Conservation (phyloP, 805 yeast species). For the Ogataea minuta region DNA sequence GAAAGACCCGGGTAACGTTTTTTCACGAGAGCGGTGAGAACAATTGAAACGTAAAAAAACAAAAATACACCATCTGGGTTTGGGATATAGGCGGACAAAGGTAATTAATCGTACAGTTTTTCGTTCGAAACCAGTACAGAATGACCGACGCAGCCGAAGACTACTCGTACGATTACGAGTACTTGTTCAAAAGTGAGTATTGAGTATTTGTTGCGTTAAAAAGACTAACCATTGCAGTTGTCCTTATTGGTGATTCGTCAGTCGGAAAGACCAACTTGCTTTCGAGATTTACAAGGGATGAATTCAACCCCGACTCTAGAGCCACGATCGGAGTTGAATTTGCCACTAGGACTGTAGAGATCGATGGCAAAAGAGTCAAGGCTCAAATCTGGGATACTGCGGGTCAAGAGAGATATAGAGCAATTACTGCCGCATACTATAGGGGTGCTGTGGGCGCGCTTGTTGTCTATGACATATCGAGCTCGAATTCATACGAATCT, state of each 20-base stretch:
- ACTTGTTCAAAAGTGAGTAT: constrained; percentile 69
- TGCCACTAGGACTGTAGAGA: constrained; percentile 91
- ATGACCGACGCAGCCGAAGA: constrained; percentile 56
- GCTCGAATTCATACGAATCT: constrained; percentile 80
- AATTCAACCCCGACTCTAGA: constrained; percentile 89
- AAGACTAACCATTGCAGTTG: constrained; percentile 48
- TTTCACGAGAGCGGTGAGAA: constrained; percentile 4
- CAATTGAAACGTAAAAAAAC: constrained; percentile 11
- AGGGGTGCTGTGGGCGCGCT: constrained; percentile 98
- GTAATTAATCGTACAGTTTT: background rate
- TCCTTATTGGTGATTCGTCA: constrained; percentile 94
- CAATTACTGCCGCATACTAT: constrained; percentile 95
- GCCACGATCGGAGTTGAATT: constrained; percentile 98
- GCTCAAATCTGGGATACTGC: constrained; percentile 99
- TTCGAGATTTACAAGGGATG: constrained; percentile 92
- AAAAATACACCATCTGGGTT: constrained; percentile 5
- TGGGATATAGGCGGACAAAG: constrained; percentile 1
- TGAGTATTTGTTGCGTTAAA: background rate
- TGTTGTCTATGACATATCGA: constrained; percentile 92
- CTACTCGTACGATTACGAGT: constrained; percentile 81
- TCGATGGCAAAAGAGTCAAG: constrained; percentile 79
- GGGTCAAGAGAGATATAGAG: constrained; percentile 97
- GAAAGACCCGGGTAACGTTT: constrained; percentile 12
- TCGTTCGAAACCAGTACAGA: constrained; percentile 8
- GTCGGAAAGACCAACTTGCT: constrained; percentile 95